Percentiles rank a stretch among this genome's conserved stretches.
These are phyloP conservation scores for Puccinia polysora DNA, from an alignment of 1,284 basidiomycete genomes.

Conservation along the genomic window DNA sequence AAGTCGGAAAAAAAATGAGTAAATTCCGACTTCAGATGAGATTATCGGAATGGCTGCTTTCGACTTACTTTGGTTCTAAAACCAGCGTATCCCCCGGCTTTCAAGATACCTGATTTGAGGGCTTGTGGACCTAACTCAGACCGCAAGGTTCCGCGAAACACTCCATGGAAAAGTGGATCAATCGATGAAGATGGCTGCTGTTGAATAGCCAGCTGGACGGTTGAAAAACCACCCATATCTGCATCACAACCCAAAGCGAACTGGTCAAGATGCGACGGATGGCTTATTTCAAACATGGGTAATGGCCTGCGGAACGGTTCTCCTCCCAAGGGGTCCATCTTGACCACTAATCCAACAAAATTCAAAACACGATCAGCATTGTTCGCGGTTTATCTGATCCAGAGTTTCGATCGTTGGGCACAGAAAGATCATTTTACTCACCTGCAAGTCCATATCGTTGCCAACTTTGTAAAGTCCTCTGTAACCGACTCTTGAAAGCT, in stretches of 20 bases:
- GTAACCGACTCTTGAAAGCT: constrained; percentile 30
- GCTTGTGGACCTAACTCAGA: constrained; percentile 17
- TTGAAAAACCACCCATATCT: constrained; percentile 77
- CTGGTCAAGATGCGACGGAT: constrained; percentile 57
- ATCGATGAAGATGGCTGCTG: neutral
- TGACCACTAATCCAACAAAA: constrained; percentile 4
- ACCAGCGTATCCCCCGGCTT: constrained; percentile 58
- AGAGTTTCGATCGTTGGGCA: neutral
- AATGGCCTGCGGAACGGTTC: constrained; percentile 16
- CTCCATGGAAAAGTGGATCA: constrained; percentile 15
- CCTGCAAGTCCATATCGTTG: constrained; percentile 34
- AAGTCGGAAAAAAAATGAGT: neutral
- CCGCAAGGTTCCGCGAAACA: constrained; percentile 23
- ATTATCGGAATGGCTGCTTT: neutral
- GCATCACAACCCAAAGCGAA: constrained; percentile 72
- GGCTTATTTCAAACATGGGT: constrained; percentile 35
- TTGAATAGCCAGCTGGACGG: constrained; percentile 32
- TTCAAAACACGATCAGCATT: neutral
- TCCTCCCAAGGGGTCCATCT: constrained; percentile 37
- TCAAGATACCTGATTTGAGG: constrained; percentile 28
- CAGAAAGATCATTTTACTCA: neutral
- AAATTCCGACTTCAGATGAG: no score
- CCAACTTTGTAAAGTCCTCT: constrained; percentile 32
- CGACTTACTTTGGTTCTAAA: constrained; percentile 70
- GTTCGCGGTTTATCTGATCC: neutral